Percentiles rank a stretch among this genome's conserved stretches.
Conservation (phyloP, 148 eudicot species). For the Rhododendron kiyosumense region DNA sequence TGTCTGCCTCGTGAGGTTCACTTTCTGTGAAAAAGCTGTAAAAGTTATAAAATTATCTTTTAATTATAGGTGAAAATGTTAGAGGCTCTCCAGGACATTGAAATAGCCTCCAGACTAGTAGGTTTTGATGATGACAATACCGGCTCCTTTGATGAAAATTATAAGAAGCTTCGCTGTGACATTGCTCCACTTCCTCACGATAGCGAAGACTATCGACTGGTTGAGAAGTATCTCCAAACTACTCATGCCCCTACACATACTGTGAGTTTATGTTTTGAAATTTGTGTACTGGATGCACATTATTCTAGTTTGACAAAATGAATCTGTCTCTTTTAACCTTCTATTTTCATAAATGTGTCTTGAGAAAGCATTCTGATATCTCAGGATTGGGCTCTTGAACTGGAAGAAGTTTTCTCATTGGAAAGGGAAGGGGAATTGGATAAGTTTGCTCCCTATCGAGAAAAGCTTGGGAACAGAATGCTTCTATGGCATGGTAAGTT, state of each 20-base stretch:
- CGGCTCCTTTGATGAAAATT: constrained; percentile 81
- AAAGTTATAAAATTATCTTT: not conserved
- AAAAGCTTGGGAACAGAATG: constrained; percentile 90
- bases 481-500: constrained; percentile 95
- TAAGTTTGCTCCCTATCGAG: constrained; percentile 64
- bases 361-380: not conserved
- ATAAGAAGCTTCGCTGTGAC: constrained; percentile 76
- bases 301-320: constrained; percentile 4
- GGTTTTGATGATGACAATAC: constrained; percentile 77
- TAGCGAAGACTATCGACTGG: constrained; percentile 71
- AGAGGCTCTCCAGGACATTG: constrained; percentile 99
- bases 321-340: not conserved
- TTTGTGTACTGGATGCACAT: not conserved
- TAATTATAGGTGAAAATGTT: constrained; percentile 82
- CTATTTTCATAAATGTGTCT: not conserved
- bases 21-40: not conserved
- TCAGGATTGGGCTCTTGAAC: constrained; percentile 86
- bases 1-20: not conserved
- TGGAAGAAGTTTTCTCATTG: constrained; percentile 88
- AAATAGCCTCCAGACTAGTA: constrained; percentile 92
- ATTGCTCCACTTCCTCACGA: constrained; percentile 76
- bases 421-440: constrained; percentile 89
- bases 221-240: constrained; percentile 84
- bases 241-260: constrained; percentile 99
- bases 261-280: constrained; percentile 33